These are phyloP conservation scores for Beauveria australis DNA, from an alignment of 2,329 filamentous ascomycete species.

Conservation along the genomic window DNA sequence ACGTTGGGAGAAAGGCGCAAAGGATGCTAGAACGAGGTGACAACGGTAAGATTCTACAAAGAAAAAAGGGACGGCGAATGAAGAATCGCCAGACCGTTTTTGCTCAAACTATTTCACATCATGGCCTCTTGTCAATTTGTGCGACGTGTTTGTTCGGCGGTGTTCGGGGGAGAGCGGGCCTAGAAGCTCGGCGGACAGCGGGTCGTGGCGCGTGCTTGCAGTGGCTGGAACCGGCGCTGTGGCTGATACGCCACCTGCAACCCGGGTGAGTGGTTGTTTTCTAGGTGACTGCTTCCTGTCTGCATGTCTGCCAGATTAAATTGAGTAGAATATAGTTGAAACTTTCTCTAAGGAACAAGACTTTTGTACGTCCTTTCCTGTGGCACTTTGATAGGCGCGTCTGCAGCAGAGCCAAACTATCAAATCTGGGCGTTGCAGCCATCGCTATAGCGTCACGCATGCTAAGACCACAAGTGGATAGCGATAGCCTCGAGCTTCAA, in stretches of 20 bases:
- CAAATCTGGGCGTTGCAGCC: background rate
- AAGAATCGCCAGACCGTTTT: background rate
- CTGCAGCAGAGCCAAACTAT: background rate
- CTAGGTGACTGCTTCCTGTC: too few relatives aligned
- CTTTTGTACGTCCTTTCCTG: too few relatives aligned
- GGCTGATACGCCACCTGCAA: background rate
- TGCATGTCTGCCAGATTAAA: too few relatives aligned
- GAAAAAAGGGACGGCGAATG: too few relatives aligned
- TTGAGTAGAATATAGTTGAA: too few relatives aligned
- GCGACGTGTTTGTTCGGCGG: background rate
- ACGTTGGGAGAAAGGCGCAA: background rate
- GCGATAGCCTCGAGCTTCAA: slow-evolving; percentile 5
- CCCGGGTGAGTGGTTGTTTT: background rate
- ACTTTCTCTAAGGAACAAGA: background rate
- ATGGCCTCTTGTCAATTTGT: background rate
- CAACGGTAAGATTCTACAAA: too few relatives aligned
- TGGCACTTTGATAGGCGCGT: too few relatives aligned
- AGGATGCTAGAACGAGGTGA: background rate
- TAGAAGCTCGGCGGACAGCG: background rate
- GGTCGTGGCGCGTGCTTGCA: background rate
- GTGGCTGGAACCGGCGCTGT: background rate
- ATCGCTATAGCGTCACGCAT: background rate
- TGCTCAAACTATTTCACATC: background rate
- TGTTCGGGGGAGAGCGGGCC: background rate
- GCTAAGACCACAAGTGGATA: slow-evolving; percentile 1